Percentiles rank a stretch among this genome's conserved stretches.
phyloP scores from a whole-genome alignment of 169 alveolate species.

The Nephromyces sp. region DNA sequence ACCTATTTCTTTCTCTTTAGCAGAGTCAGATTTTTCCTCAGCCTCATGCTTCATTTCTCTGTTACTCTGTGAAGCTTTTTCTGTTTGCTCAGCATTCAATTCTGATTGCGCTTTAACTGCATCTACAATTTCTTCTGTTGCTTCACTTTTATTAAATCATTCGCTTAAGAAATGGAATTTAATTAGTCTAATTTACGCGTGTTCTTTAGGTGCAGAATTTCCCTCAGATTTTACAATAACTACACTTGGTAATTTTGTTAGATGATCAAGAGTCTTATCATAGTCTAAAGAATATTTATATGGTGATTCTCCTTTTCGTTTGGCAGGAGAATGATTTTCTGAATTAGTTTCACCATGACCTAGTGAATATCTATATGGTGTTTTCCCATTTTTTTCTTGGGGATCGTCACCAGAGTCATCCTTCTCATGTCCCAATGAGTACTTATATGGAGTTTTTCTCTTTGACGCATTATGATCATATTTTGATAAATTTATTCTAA shows the following conservation, averaged over 20 bases:
- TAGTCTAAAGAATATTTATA: no score
- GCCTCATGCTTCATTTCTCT: neutral
- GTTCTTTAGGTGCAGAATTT: neutral
- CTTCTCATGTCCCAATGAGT: no score
- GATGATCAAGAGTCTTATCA: neutral
- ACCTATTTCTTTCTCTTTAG: neutral
- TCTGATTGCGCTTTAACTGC: neutral
- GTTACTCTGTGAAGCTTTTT: neutral
- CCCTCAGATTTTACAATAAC: neutral
- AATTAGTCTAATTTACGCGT: neutral
- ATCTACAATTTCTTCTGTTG: neutral
- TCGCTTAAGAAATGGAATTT: neutral
- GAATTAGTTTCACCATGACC: no score
- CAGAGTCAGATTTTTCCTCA: neutral
- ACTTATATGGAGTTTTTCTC: no score
- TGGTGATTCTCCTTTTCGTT: no score
- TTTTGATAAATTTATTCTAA: no score
- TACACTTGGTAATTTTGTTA: neutral
- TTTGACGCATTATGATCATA: no score
- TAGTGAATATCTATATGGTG: no score
- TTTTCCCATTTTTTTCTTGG: no score
- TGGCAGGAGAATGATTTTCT: no score
- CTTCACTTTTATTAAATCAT: neutral
- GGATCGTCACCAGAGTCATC: no score
- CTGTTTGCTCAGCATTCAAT: neutral